These are phyloP conservation scores for Naganishia friedmannii DNA, from an alignment of 768 basidiomycete genomes.

Conservation along the genomic window DNA sequence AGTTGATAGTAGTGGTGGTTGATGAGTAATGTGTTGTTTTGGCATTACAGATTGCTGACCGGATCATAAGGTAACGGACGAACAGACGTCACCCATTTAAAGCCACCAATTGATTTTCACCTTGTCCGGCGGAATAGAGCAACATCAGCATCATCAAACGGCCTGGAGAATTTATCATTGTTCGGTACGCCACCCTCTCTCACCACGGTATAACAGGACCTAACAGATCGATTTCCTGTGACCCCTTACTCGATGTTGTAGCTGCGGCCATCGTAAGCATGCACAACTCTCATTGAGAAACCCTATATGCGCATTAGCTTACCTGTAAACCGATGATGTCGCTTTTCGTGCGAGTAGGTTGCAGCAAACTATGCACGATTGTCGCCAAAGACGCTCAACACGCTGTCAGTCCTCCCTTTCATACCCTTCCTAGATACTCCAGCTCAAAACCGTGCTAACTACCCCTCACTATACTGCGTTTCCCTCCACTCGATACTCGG, in stretches of 20 bases:
- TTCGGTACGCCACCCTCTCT: neutral
- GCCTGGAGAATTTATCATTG: constrained; percentile 4
- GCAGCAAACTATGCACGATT: constrained; percentile 9
- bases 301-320: neutral
- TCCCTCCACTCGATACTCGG: too few relatives aligned
- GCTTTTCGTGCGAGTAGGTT: neutral
- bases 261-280: neutral
- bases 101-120: too few relatives aligned
- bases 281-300: neutral
- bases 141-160: constrained; percentile 4
- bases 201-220: too few relatives aligned
- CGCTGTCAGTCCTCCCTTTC: neutral
- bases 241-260: too few relatives aligned
- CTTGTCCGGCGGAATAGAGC: neutral
- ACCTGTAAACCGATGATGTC: neutral
- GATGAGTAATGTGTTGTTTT: neutral
- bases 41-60: neutral
- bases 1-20: neutral
- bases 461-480: neutral
- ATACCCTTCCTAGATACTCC: too few relatives aligned
- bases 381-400: neutral
- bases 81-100: neutral
- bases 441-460: neutral
- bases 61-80: constrained; percentile 12
- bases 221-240: too few relatives aligned